These are phyloP conservation scores for Ganoderma meredithae DNA, from an alignment of 1,284 basidiomycete genomes.

Conservation along the genomic window DNA sequence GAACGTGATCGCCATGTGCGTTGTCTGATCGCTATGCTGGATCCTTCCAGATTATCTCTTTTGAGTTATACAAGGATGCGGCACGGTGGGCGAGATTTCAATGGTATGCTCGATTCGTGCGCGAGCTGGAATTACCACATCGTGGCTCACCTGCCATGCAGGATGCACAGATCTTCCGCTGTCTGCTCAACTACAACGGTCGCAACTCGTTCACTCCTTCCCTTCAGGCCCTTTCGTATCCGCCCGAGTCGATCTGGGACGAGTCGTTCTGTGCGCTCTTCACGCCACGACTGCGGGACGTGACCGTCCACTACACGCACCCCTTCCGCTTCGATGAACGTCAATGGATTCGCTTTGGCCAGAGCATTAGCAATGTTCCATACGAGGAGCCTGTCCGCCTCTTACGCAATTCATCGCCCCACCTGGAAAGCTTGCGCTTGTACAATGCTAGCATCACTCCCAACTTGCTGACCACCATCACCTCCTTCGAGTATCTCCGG, in stretches of 20 bases:
- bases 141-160: neutral
- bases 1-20: neutral
- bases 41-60: neutral
- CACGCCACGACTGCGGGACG: neutral
- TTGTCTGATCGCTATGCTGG: neutral
- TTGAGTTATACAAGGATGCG: neutral
- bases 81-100: neutral
- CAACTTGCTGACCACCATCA: neutral
- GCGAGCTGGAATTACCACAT: neutral
- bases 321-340: neutral
- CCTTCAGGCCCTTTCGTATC: neutral
- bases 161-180: neutral
- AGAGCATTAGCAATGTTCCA: neutral
- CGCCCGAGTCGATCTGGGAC: neutral
- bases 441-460: neutral
- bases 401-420: neutral
- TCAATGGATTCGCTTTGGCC: neutral
- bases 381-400: neutral
- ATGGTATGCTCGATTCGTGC: constrained; percentile 3
- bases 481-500: neutral
- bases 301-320: neutral
- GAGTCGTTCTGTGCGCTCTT: neutral
- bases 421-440: neutral
- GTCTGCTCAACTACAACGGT: neutral
- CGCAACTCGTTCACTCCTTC: neutral